Percentiles rank a stretch among this genome's conserved stretches.
Evolutionary conservation across 2,329 filamentous ascomycete species (phyloP).

Genomic region (Verticillium longisporum): DNA sequence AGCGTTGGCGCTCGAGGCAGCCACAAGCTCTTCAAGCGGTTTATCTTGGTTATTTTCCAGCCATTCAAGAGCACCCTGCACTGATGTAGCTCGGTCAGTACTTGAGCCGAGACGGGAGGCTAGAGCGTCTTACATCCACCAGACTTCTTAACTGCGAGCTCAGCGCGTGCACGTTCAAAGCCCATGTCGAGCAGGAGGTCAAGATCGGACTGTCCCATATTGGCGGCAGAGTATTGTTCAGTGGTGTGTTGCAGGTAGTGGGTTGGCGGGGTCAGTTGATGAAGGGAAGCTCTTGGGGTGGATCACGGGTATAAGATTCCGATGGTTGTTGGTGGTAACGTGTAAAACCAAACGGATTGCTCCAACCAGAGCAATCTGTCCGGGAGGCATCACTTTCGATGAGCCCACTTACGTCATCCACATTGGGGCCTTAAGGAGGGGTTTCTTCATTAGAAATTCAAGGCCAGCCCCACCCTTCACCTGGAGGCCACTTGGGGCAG

Average conservation of each 20-base stretch:
- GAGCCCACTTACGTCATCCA: neutral
- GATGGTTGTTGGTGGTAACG: neutral
- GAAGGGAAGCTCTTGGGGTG: neutral
- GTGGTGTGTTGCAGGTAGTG: neutral
- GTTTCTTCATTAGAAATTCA: too few relatives aligned
- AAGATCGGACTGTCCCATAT: constrained; percentile 53
- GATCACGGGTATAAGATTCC: neutral
- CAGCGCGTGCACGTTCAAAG: constrained; percentile 76
- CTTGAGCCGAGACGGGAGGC: constrained; percentile 1
- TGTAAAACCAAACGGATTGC: neutral
- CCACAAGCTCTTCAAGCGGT: constrained; percentile 71
- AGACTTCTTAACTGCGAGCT: constrained; percentile 77
- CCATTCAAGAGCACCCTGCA: constrained; percentile 90
- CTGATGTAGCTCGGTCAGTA: constrained; percentile 32
- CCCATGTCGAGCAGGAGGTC: constrained; percentile 62
- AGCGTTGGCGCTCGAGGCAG: constrained; percentile 22
- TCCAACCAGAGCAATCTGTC: neutral
- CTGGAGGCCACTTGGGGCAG: too few relatives aligned
- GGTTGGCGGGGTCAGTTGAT: neutral
- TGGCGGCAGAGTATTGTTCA: constrained; percentile 15
- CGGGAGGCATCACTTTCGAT: neutral
- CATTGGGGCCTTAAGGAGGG: neutral
- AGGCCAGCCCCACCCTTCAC: too few relatives aligned
- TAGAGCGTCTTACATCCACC: constrained; percentile 59
- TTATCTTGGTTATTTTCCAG: constrained; percentile 88